Evolutionary conservation across 176 grass and related monocot species (phyloP).

Genomic region (Oryza meridionalis): DNA sequence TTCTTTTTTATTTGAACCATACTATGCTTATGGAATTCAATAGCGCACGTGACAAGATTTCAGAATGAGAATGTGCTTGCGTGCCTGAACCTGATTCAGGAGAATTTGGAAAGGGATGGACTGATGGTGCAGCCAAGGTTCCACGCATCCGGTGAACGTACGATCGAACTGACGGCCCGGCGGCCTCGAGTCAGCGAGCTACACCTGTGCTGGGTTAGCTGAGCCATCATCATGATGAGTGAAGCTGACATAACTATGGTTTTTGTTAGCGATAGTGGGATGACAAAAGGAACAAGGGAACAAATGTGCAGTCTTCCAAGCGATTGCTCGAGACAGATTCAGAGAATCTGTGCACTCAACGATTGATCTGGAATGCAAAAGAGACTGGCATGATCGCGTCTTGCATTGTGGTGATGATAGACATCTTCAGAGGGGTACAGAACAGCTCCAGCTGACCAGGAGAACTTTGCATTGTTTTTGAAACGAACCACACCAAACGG

Average conservation of each 20-base stretch:
- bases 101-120: not conserved
- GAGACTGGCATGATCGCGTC: constrained; percentile 2
- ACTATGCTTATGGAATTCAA: not conserved
- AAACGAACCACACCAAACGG: too few relatives aligned
- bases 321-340: not conserved
- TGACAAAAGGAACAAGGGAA: constrained; percentile 22
- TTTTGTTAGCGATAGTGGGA: not conserved
- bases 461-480: too few relatives aligned
- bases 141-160: not conserved
- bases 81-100: not conserved
- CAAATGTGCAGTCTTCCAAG: not conserved
- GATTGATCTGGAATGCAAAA: not conserved
- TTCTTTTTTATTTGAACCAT: not conserved
- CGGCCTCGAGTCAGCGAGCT: not conserved
- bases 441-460: constrained; percentile 8
- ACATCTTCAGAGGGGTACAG: not conserved
- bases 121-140: constrained; percentile 1
- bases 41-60: constrained; percentile 16
- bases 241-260: not conserved
- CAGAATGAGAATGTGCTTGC: not conserved
- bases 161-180: not conserved
- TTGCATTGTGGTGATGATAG: not conserved
- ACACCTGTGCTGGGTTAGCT: not conserved
- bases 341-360: not conserved
- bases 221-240: not conserved